A percentile compares a stretch with the other conserved stretches of the same genome.
Evolutionary conservation across 2,329 filamentous ascomycete genomes (phyloP).

Genomic region (Trichoderma gracile): DNA sequence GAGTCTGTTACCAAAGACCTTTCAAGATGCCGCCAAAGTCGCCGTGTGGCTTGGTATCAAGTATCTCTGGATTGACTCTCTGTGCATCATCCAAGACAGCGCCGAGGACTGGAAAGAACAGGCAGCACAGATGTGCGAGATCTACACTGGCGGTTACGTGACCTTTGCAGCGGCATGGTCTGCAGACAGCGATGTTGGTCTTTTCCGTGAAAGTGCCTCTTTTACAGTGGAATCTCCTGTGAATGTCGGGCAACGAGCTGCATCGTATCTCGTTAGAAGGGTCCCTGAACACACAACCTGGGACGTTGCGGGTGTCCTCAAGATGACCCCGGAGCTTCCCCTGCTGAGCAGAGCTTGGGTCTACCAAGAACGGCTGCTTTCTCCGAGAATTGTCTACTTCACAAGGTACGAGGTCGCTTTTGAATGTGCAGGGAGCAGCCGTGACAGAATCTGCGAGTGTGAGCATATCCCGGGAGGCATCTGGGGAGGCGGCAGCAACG

Average conservation of each 20-base stretch:
- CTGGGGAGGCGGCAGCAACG: conserved; percentile 16
- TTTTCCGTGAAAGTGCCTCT: background rate
- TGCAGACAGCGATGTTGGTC: conserved; percentile 11
- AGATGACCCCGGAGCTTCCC: conserved; percentile 20
- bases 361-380: conserved; percentile 23
- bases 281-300: conserved; percentile 21
- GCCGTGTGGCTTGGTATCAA: conserved; percentile 14
- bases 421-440: conserved; percentile 9
- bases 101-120: conserved; percentile 29
- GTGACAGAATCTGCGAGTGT: conserved; percentile 18
- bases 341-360: conserved; percentile 25
- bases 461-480: conserved; percentile 9
- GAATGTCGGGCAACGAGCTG: background rate
- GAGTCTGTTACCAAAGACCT: conserved; percentile 13
- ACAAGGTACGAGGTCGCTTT: conserved; percentile 19
- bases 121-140: conserved; percentile 27
- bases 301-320: background rate
- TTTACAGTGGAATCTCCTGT: background rate
- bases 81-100: conserved; percentile 34
- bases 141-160: conserved; percentile 28
- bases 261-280: conserved; percentile 4
- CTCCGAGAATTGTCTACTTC: conserved; percentile 23
- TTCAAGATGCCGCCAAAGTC: conserved; percentile 8
- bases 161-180: conserved; percentile 21
- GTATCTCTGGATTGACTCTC: conserved; percentile 35